Percentiles rank a stretch among this genome's conserved stretches.
These are phyloP conservation scores for Paramecium primaurelia DNA, from an alignment of 73 alveolate species.

Conservation along the genomic window DNA sequence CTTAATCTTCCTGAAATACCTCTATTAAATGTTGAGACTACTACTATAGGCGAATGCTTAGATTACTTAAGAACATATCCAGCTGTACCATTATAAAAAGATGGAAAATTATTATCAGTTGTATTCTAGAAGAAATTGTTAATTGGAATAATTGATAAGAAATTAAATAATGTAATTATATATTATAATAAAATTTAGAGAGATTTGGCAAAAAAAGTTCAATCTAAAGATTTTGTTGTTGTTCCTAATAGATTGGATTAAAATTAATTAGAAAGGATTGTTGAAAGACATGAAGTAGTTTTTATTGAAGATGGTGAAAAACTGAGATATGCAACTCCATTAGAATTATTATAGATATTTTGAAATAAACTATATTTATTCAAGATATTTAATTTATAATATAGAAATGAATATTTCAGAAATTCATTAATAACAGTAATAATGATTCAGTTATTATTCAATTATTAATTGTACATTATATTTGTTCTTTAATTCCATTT, in stretches of 20 bases:
- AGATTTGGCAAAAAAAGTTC: background rate
- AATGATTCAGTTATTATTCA: background rate
- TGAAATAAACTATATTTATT: background rate
- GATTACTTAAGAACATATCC: background rate
- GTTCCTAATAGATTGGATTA: background rate
- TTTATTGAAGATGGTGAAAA: slow-evolving; percentile 26
- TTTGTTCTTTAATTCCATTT: background rate
- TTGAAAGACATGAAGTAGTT: slow-evolving; percentile 21
- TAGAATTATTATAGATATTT: background rate
- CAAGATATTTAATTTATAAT: background rate
- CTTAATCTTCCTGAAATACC: background rate
- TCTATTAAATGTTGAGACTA: background rate
- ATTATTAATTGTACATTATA: background rate
- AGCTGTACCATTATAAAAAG: background rate
- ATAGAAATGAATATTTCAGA: background rate
- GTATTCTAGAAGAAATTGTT: background rate
- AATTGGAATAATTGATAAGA: background rate
- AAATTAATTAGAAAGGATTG: background rate
- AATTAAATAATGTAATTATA: background rate
- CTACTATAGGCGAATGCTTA: background rate
- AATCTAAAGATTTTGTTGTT: slow-evolving; percentile 20
- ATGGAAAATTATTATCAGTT: background rate
- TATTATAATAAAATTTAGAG: background rate
- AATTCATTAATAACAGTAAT: background rate
- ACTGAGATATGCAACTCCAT: background rate